phyloP scores from a whole-genome alignment of 2,329 filamentous ascomycete genomes.

The Sordariomycetes sp. region DNA sequence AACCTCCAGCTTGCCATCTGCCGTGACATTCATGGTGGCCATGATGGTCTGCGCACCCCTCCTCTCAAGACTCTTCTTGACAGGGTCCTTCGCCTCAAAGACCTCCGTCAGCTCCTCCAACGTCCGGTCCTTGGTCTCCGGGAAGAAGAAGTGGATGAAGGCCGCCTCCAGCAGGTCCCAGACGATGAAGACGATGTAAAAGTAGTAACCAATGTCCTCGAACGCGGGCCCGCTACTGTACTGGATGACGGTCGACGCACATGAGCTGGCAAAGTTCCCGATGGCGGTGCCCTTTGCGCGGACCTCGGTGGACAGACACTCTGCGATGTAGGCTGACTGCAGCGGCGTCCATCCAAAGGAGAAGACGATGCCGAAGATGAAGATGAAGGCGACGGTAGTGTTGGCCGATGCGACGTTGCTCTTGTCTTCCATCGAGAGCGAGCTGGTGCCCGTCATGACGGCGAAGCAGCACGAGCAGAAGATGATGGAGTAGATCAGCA shows the following conservation, averaged over 20 bases:
- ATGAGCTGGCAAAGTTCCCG: slow-evolving; percentile 25
- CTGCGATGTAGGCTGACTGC: slow-evolving; percentile 34
- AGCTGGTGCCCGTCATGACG: slow-evolving; percentile 37
- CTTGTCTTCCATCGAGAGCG: slow-evolving; percentile 28
- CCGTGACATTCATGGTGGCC: neutral
- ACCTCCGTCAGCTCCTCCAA: slow-evolving; percentile 42
- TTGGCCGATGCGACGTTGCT: slow-evolving; percentile 32
- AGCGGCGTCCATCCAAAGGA: slow-evolving; percentile 38
- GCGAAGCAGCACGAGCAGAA: slow-evolving; percentile 34
- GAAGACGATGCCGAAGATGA: slow-evolving; percentile 45
- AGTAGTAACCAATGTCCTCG: slow-evolving; percentile 26
- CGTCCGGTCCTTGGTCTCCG: slow-evolving; percentile 31
- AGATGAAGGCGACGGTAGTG: slow-evolving; percentile 34
- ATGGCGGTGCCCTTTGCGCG: slow-evolving; percentile 30
- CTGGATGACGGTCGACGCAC: slow-evolving; percentile 24
- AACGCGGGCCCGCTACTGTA: slow-evolving; percentile 29
- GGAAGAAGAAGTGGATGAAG: slow-evolving; percentile 35
- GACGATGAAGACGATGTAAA: slow-evolving; percentile 29
- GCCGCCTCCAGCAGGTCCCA: slow-evolving; percentile 28
- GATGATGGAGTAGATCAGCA: slow-evolving; percentile 35
- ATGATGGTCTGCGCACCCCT: slow-evolving; percentile 17
- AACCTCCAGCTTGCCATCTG: neutral
- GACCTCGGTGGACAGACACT: slow-evolving; percentile 28
- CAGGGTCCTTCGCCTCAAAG: slow-evolving; percentile 30
- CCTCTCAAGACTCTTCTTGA: slow-evolving; percentile 28